Base-by-base conservation (phyloP, 2,329 filamentous ascomycete species). In the Calonectria fujianensis region DNA sequence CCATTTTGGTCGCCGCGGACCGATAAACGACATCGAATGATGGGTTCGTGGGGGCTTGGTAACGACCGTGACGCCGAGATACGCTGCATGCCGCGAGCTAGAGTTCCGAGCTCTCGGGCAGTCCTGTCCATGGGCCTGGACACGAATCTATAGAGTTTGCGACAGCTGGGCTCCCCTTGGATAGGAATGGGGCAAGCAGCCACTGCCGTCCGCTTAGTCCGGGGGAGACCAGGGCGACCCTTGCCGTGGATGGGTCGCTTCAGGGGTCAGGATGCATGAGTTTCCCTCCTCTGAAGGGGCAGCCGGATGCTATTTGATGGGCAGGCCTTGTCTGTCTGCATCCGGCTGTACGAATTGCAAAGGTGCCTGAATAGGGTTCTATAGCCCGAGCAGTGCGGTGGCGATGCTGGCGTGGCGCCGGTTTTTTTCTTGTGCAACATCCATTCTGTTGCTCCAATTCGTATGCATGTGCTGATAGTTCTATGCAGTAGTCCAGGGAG, bases 1-100 rank as follows among this genome's bases (percentile, higher is more conserved):
- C 72, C 74, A 71, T 77, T 71, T 76, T 72, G 70, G 77, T 70
- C 73, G 70, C 51, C 66, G 69, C 78, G 79, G 78, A 72, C 79
- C 78, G 79, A 73, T 74, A 71, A 69, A 79, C 75, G 76, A 73
- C 72, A 74, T 63, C 48, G 52, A 64, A 48, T 57, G 41, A 72
- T 64, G 54, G 52, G 8, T 51, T 29, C 39, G 67, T 63, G 27
- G 57, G 54, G 41, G 27, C 48, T 65, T 48, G 54, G 14, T 35
- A 41, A 31, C 29, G 31, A 52, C 48, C 35, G 69, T 48, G 32
- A 61, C 50, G 7, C 48, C 48, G 45, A 50, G 24, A 63, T 63
- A 41, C 27, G 37, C 57, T 41, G 52, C 18, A 35, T 57, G 31
- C 52, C 31, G 52, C 31, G 31, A 63, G 37, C 57, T 63, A 63